phyloP scores from a whole-genome alignment of 352 stramenopile species.

The Pythium vanterpoolii region DNA sequence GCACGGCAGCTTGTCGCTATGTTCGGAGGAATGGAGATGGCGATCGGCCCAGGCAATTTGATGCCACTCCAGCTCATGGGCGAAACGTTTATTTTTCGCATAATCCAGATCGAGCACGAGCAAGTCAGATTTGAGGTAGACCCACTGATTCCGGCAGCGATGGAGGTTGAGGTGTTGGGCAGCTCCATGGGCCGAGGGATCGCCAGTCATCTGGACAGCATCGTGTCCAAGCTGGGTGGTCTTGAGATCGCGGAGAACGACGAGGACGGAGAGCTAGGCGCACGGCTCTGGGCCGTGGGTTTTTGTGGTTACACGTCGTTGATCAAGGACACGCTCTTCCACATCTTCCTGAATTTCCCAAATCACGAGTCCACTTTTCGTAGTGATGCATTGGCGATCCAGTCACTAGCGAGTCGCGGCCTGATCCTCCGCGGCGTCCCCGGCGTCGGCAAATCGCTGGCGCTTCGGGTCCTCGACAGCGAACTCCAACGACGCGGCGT shows the following conservation, averaged over 20 bases:
- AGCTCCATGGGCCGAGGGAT: neutral
- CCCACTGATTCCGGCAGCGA: slow-evolving; percentile 20
- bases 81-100: slow-evolving; percentile 48
- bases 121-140: slow-evolving; percentile 5
- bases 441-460: slow-evolving; percentile 66
- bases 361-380: neutral
- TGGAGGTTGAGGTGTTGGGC: neutral
- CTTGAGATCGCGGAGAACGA: slow-evolving; percentile 13
- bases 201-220: neutral
- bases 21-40: neutral
- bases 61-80: slow-evolving; percentile 46
- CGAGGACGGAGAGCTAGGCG: slow-evolving; percentile 20
- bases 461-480: slow-evolving; percentile 27
- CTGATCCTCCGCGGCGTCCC: slow-evolving; percentile 59
- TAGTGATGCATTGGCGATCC: neutral
- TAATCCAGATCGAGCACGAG: slow-evolving; percentile 20
- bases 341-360: slow-evolving; percentile 39
- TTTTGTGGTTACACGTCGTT: slow-evolving; percentile 56
- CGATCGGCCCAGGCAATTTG: slow-evolving; percentile 22
- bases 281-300: slow-evolving; percentile 29
- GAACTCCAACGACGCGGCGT: slow-evolving; percentile 26
- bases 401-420: slow-evolving; percentile 40
- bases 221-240: slow-evolving; percentile 1
- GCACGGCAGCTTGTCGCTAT: slow-evolving; percentile 34
- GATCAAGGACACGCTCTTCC: slow-evolving; percentile 50